phyloP scores from a whole-genome alignment of 1,284 basidiomycete species.

The Vanrija pseudolonga region DNA sequence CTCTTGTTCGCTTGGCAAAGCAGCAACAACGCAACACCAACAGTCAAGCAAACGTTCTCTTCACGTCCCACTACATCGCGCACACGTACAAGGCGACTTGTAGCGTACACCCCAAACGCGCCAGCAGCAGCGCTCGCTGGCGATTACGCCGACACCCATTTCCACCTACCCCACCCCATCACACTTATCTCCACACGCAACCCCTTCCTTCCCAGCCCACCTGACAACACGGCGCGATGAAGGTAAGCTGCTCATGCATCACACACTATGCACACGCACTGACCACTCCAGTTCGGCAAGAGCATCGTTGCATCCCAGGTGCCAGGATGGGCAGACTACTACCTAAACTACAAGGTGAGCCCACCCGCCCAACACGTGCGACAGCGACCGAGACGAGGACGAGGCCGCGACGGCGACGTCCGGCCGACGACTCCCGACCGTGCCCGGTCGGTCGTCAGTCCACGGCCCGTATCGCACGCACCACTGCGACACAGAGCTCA shows the following conservation, averaged over 20 bases:
- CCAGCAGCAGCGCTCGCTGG: too few species aligned
- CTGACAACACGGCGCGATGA: background rate
- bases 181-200: background rate
- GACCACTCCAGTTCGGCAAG: slow-evolving; percentile 80
- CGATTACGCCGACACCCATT: too few species aligned
- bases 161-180: background rate
- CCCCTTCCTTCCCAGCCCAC: background rate
- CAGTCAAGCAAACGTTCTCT: too few species aligned
- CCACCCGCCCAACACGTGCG: background rate
- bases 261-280: background rate
- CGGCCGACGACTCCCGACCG: background rate
- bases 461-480: background rate
- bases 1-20: too few species aligned
- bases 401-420: background rate
- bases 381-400: background rate
- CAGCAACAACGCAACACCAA: too few species aligned
- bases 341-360: slow-evolving; percentile 88
- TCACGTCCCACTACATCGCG: too few species aligned
- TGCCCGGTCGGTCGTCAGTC: background rate
- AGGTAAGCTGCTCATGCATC: background rate
- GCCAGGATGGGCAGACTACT: slow-evolving; percentile 93
- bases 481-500: background rate
- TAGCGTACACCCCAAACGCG: too few species aligned
- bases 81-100: too few species aligned
- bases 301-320: slow-evolving; percentile 95